These are phyloP conservation scores for Phialophora verrucosa DNA, from an alignment of 2,329 filamentous ascomycete genomes.

Conservation along the genomic window DNA sequence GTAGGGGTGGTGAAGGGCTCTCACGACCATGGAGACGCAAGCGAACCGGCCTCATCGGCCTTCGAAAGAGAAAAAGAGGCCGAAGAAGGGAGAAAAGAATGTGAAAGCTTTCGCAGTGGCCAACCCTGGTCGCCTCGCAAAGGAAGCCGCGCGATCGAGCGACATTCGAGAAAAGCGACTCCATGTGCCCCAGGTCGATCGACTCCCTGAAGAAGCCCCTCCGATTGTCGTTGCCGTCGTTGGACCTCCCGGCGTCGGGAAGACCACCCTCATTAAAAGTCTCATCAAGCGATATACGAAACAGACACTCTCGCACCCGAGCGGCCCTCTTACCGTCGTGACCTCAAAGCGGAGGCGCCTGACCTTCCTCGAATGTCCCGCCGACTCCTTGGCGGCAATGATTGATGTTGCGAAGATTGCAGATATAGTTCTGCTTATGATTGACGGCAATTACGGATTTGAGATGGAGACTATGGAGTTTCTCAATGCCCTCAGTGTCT, in stretches of 20 bases:
- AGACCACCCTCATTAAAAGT: constrained; percentile 94
- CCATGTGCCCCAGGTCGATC: constrained; percentile 95
- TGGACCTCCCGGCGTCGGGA: constrained; percentile 92
- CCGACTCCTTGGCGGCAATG: constrained; percentile 89
- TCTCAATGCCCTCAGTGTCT: constrained; percentile 87
- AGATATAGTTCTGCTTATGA: constrained; percentile 96
- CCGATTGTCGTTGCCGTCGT: constrained; percentile 93
- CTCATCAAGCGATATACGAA: constrained; percentile 94
- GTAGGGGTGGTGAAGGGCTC: constrained; percentile 23
- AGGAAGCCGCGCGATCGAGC: constrained; percentile 64
- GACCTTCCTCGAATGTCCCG: constrained; percentile 96
- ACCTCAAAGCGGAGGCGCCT: constrained; percentile 94
- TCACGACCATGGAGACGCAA: constrained; percentile 73
- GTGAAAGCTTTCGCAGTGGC: constrained; percentile 91
- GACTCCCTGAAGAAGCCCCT: constrained; percentile 91
- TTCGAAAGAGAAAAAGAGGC: constrained; percentile 86
- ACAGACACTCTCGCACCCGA: constrained; percentile 86
- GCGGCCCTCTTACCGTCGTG: constrained; percentile 92
- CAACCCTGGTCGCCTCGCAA: constrained; percentile 78
- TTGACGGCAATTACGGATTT: constrained; percentile 97
- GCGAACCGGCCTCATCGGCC: constrained; percentile 83
- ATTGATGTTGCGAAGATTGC: constrained; percentile 97
- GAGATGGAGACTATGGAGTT: constrained; percentile 99
- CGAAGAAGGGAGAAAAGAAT: constrained; percentile 70
- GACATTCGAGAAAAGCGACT: constrained; percentile 83